Evolutionary conservation across 805 yeast species (phyloP).

Genomic region (Kodamaea lidongshanica): DNA sequence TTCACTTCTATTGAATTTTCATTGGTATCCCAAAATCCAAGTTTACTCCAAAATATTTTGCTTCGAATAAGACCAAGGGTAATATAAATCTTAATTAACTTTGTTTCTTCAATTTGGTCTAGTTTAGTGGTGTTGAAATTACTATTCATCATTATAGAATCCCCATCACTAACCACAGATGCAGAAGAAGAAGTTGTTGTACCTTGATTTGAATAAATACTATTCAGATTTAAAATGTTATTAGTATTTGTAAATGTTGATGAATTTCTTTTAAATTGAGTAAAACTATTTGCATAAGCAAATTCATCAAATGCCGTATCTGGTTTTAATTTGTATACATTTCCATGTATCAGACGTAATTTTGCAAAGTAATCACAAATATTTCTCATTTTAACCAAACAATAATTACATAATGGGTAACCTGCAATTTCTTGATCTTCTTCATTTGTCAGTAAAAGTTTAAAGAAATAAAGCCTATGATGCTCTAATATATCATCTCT

Average conservation of each 20-base stretch:
- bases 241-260: neutral
- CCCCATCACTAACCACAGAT: slow-evolving; percentile 5
- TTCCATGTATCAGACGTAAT: slow-evolving; percentile 51
- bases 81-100: slow-evolving; percentile 47
- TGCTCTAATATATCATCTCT: slow-evolving; percentile 67
- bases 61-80: slow-evolving; percentile 49
- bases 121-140: slow-evolving; percentile 6
- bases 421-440: slow-evolving; percentile 27
- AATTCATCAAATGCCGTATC: slow-evolving; percentile 21
- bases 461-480: slow-evolving; percentile 69
- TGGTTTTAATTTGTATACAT: slow-evolving; percentile 52
- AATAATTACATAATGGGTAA: slow-evolving; percentile 75
- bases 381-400: slow-evolving; percentile 72
- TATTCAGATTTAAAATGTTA: slow-evolving; percentile 1
- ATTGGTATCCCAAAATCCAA: slow-evolving; percentile 68
- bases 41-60: slow-evolving; percentile 75
- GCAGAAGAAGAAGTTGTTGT: slow-evolving; percentile 2
- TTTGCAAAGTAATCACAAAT: slow-evolving; percentile 80
- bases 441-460: slow-evolving; percentile 32
- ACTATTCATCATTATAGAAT: slow-evolving; percentile 9
- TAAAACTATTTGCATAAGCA: slow-evolving; percentile 13
- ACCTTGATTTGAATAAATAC: slow-evolving; percentile 1
- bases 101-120: slow-evolving; percentile 25
- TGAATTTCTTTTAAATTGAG: slow-evolving; percentile 24
- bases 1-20: slow-evolving; percentile 24